Evolutionary conservation across 768 basidiomycete genomes (phyloP).

Genomic region (Paxillus ammoniavirescens): DNA sequence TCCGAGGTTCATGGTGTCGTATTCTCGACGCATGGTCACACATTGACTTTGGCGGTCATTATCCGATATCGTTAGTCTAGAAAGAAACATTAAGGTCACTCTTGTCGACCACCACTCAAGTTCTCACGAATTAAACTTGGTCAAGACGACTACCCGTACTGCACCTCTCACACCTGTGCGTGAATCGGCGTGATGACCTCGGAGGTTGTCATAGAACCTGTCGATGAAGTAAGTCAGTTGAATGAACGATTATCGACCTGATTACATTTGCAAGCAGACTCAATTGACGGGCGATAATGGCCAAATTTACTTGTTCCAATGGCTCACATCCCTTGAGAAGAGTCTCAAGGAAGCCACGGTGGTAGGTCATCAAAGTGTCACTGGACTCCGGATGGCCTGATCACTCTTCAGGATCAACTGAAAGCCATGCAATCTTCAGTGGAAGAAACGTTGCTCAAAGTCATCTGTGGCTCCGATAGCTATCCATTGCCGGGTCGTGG

Average conservation of each 20-base stretch:
- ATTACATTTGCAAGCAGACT: slow-evolving; percentile 41
- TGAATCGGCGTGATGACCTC: slow-evolving; percentile 17
- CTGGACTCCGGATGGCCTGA: not conserved
- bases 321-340: slow-evolving; percentile 69
- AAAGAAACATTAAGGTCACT: no score
- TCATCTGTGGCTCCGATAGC: slow-evolving; percentile 59
- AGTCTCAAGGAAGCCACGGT: slow-evolving; percentile 46
- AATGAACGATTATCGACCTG: not conserved
- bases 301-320: slow-evolving; percentile 82
- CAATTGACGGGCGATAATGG: slow-evolving; percentile 72
- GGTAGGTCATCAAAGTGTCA: slow-evolving; percentile 40
- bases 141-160: no score
- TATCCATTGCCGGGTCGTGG: slow-evolving; percentile 89
- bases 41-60: no score
- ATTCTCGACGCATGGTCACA: no score
- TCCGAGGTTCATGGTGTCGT: no score
- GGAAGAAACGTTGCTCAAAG: slow-evolving; percentile 63
- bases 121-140: no score
- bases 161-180: not conserved
- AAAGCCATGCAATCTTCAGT: slow-evolving; percentile 62
- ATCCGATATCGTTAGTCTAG: no score
- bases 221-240: slow-evolving; percentile 30
- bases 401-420: slow-evolving; percentile 52
- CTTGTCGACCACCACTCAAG: no score
- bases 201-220: slow-evolving; percentile 25